Evolutionary conservation across 768 basidiomycete genomes (phyloP), one percentile per base, ranked within the genome.

Genomic region (Rhizopogon salebrosus): DNA sequence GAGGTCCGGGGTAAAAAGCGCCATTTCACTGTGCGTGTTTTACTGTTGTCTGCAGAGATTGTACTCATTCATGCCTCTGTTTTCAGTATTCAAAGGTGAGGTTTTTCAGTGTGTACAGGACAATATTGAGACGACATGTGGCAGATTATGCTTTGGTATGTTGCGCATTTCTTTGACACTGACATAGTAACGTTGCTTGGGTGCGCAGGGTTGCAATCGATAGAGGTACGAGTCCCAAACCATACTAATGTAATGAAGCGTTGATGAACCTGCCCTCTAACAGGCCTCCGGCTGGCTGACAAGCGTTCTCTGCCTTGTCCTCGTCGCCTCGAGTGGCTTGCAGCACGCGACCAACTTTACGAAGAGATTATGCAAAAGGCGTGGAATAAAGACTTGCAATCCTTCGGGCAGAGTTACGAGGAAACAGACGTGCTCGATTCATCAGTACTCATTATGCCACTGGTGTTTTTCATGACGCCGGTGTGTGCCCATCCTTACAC

Each of bases 231-330:
- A 51, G 3, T 41, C 22, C 22, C 6, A 3, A 22, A 39, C 22
- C 11, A 14, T 20, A 10, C 39, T 39, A 9, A 31, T 13, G n/a
- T 13, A 20, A 29, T 31, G 7, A 45, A 27, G 16, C 14, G 8
- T 34, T 46, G 31, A 41, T 54, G 9, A 4, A 24, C 3, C 34
- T 10, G 41, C 52, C 23, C 9, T 53, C 16, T 13, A 27, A n/a
- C 40, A 85, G 84, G 88, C 5, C 76, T 98, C 5, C 89, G 95
- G 9, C 78, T 99, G 22, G 92, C 94, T 3, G 95, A 98, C 34
- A 99, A 99, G 70, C 84, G 95, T 16, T 93, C 91, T 1, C 76
- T 99, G 3, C 95, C 95, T 6, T 91, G 89, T 64, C 89, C 87
- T 0, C 78, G 77, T 13, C 81, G 87, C 16, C 65, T 65, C 39